A percentile compares a stretch with the other conserved stretches of the same genome.
Evolutionary conservation across 139 green algal species (phyloP).

Genomic region (Tetradesmus lagerheimii): DNA sequence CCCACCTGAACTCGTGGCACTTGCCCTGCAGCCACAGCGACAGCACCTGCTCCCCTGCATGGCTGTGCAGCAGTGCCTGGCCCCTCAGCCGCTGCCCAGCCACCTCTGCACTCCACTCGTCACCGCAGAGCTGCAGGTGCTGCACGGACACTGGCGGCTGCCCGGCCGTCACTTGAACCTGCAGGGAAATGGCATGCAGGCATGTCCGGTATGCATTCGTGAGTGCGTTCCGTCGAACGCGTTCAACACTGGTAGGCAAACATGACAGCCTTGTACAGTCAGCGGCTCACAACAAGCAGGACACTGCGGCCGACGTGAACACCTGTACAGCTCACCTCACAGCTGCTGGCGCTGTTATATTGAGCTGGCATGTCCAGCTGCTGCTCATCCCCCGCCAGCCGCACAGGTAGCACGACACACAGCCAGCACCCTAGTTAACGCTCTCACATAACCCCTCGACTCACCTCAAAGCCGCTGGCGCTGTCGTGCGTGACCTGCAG

Average conservation of each 20-base stretch:
- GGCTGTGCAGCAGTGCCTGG: conserved; percentile 49
- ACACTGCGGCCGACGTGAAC: too few species aligned
- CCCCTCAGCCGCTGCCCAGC: conserved; percentile 44
- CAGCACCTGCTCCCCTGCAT: conserved; percentile 61
- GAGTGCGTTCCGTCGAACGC: too few species aligned
- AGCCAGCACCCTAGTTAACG: too few species aligned
- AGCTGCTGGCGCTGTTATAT: conserved; percentile 43
- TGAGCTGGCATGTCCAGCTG: conserved; percentile 15
- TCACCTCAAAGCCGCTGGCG: conserved; percentile 25
- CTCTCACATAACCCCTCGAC: not conserved
- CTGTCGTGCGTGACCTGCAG: conserved; percentile 30
- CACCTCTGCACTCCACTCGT: conserved; percentile 48
- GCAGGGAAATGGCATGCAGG: too few species aligned
- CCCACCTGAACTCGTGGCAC: conserved; percentile 68
- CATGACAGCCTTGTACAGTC: too few species aligned
- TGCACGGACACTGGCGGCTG: conserved; percentile 13
- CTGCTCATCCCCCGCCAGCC: conserved; percentile 39
- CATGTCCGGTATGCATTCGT: too few species aligned
- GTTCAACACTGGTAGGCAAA: too few species aligned
- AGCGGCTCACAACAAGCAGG: not conserved
- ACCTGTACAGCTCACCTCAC: not conserved
- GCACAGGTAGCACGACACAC: not conserved
- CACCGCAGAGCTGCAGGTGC: not conserved
- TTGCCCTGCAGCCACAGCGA: conserved; percentile 70
- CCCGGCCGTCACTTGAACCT: not conserved